Base-by-base conservation (phyloP, 495 filamentous ascomycete genomes). In the Pyrenopolyporus hunteri region DNA sequence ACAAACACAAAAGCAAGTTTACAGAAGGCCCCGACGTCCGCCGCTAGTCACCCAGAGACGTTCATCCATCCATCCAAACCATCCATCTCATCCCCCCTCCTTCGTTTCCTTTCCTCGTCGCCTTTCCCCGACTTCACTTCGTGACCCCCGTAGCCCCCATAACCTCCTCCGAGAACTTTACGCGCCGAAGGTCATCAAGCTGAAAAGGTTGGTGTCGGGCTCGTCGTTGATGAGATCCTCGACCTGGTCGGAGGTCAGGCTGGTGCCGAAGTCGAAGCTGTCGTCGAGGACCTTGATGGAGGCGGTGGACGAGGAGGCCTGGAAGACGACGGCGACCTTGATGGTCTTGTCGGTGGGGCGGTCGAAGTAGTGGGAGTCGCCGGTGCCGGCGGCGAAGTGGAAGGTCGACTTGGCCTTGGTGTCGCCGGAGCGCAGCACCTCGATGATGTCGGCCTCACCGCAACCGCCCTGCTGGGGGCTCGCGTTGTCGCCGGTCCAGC, bases 381-480 rank as follows among this genome's bases (percentile, higher is more conserved):
- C 85, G 4, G 82, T 83, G 59, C 73, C 76, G 25, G 74, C 70
- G 43, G 79, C 77, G 52, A 78, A 79, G 70, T 90, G 87, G 46
- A 88, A 75, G 3, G 86, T 87, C 5, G 82, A 80, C 69, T 84
- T 89, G 45, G 72, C 70, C 32, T 74, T 77, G 22, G 65, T 67
- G 51, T 76, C 74, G 22, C 83, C 83, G 2, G 69, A 31, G 29
- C 72, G 64, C 6, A 91, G 81, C 25, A 88, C 77, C 73, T 91
- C 89, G 55, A 88, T 84, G 9, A 90, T 71, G 68, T 91, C 89
- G 40, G 88, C 80, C 75, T 91, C 88, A 56, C 87, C 89, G 67
- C 89, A 91, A 11, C 84, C 85, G 33, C 69, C 69, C 19, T 67
- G 11, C 13, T 44, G 49, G 0, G 69, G 69, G 53, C 45, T 58